Evolutionary conservation across 2,329 filamentous ascomycete species (phyloP).

Genomic region (Xylaria sp.): DNA sequence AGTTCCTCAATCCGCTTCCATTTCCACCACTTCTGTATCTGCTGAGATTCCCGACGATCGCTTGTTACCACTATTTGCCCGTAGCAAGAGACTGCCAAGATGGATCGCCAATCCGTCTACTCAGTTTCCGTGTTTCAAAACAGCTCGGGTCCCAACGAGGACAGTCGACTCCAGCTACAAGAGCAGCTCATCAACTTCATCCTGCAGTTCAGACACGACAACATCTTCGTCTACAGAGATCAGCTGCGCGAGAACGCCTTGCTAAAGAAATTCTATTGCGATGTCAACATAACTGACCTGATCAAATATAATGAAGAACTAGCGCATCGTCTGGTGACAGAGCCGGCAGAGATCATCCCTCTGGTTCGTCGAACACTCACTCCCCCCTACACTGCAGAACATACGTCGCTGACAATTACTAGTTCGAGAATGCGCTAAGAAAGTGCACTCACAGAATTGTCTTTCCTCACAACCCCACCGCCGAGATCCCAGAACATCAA

Average conservation of each 20-base stretch:
- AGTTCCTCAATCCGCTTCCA: neutral
- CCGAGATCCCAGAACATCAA: constrained; percentile 87
- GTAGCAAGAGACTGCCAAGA: constrained; percentile 51
- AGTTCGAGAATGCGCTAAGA: constrained; percentile 93
- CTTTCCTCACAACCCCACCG: constrained; percentile 76
- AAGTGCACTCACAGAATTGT: constrained; percentile 94
- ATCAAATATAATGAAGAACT: constrained; percentile 97
- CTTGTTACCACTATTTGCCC: neutral
- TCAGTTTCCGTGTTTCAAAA: constrained; percentile 82
- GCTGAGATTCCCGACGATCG: neutral
- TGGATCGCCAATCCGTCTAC: constrained; percentile 91
- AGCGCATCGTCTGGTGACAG: constrained; percentile 86
- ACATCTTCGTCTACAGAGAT: constrained; percentile 95
- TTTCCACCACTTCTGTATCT: neutral
- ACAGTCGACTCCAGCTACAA: constrained; percentile 78
- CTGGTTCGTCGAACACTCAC: constrained; percentile 67
- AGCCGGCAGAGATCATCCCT: constrained; percentile 92
- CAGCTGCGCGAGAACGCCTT: constrained; percentile 95
- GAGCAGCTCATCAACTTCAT: constrained; percentile 88
- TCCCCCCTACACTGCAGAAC: neutral
- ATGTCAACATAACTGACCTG: constrained; percentile 93
- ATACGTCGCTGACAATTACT: constrained; percentile 25
- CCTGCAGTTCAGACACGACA: constrained; percentile 92
- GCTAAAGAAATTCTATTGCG: constrained; percentile 93
- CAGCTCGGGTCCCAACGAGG: constrained; percentile 71